Evolutionary conservation across 768 basidiomycete genomes (phyloP).

Genomic region (Naganishia vaughanmartiniae): DNA sequence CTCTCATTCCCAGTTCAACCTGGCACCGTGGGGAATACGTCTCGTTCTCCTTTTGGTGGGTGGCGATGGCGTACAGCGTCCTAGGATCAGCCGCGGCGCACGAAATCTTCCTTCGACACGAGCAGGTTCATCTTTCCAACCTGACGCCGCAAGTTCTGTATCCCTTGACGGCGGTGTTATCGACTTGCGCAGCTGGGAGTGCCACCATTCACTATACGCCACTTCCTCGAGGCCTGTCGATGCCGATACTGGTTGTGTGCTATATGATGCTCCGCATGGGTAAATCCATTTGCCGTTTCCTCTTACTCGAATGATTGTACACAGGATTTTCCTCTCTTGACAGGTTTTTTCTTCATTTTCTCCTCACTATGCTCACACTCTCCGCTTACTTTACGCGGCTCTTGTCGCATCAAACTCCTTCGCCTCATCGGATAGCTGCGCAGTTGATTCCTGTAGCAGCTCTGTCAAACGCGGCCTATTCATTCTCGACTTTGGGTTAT

Average conservation of each 20-base stretch:
- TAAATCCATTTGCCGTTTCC: constrained; percentile 4
- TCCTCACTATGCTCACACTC: constrained; percentile 32
- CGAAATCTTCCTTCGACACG: constrained; percentile 34
- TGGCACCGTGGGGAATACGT: constrained; percentile 37
- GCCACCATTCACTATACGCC: constrained; percentile 32
- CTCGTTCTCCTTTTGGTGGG: constrained; percentile 33
- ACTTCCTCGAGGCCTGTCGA: constrained; percentile 13
- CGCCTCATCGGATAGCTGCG: constrained; percentile 30
- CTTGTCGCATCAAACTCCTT: constrained; percentile 31
- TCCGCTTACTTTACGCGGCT: constrained; percentile 35
- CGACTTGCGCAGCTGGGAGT: constrained; percentile 31
- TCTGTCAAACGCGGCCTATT: constrained; percentile 33
- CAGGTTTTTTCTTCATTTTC: constrained; percentile 35
- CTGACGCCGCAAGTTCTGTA: constrained; percentile 32
- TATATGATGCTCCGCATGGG: constrained; percentile 34
- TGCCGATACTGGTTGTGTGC: constrained; percentile 31
- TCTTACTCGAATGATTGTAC: background rate
- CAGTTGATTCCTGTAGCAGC: constrained; percentile 35
- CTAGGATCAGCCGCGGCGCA: constrained; percentile 30
- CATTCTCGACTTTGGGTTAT: constrained; percentile 28
- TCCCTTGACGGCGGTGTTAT: constrained; percentile 31
- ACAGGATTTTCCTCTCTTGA: background rate
- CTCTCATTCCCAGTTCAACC: constrained; percentile 24
- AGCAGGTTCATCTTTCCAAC: constrained; percentile 31
- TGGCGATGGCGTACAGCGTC: constrained; percentile 14